Conservation (phyloP, 1,139 yeast species). For the Candida dubliniensis region DNA sequence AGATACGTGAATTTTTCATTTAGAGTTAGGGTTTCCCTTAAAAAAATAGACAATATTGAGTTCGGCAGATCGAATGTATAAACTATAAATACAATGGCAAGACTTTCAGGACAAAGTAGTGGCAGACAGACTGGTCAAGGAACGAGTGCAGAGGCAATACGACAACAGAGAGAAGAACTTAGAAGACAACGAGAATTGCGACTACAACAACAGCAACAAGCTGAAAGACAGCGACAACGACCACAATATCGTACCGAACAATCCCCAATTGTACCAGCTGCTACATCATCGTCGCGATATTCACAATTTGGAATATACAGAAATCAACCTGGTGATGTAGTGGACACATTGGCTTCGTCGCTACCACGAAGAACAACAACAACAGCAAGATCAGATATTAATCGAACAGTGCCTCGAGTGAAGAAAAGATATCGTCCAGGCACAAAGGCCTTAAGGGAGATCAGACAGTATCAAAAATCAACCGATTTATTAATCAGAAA, state of each 20-base stretch:
- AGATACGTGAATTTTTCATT: no score
- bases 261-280: constrained; percentile 10
- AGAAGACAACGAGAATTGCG: constrained; percentile 21
- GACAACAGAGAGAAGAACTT: constrained; percentile 20
- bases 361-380: constrained; percentile 2
- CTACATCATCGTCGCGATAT: constrained; percentile 3
- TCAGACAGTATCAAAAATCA: constrained; percentile 72
- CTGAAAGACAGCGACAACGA: constrained; percentile 8
- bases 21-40: no score
- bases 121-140: constrained; percentile 12
- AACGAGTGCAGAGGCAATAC: constrained; percentile 17
- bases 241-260: constrained; percentile 1
- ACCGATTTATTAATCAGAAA: constrained; percentile 78
- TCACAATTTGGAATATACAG: constrained; percentile 41
- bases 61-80: neutral
- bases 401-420: constrained; percentile 17
- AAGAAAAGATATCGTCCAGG: constrained; percentile 70
- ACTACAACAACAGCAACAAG: constrained; percentile 18
- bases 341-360: constrained; percentile 1
- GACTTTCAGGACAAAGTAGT: constrained; percentile 8
- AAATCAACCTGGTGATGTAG: constrained; percentile 50
- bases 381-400: constrained; percentile 11
- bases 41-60: no score
- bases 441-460: constrained; percentile 72
- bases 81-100: constrained; percentile 8